Conservation (phyloP, 345 rosid species). For the Salix dunnii region DNA sequence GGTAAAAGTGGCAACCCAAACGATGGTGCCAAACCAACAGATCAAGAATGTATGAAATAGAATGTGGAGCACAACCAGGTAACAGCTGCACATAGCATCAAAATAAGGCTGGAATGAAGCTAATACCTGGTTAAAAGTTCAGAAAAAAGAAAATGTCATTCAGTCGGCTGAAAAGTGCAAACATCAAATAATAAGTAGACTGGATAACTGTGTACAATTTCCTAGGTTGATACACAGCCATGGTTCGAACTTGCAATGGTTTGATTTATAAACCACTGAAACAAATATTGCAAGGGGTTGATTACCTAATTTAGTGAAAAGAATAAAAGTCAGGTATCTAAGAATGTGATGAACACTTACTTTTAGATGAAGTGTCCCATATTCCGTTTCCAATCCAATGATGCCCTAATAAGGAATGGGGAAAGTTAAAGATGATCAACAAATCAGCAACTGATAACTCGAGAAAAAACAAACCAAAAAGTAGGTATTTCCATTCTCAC, state of each 20-base stretch:
- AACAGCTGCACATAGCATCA: constrained; percentile 55
- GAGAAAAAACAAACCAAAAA: neutral
- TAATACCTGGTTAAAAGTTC: neutral
- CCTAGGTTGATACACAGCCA: neutral
- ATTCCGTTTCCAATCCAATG: constrained; percentile 67
- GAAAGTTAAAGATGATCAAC: neutral
- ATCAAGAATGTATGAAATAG: constrained; percentile 73
- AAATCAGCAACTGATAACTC: neutral
- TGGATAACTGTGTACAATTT: neutral
- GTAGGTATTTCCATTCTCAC: neutral
- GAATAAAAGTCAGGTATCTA: neutral
- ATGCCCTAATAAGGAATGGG: constrained; percentile 49
- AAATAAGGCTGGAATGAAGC: neutral
- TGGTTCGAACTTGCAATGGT: neutral
- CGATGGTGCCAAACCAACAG: constrained; percentile 63
- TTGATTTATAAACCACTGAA: neutral
- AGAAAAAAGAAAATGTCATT: neutral
- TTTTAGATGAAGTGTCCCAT: constrained; percentile 72
- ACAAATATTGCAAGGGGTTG: neutral
- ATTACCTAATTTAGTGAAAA: neutral
- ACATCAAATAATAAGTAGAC: no score
- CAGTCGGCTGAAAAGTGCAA: no score
- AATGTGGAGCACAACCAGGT: constrained; percentile 89
- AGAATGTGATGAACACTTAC: constrained; percentile 38
- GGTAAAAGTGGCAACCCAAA: constrained; percentile 80